These are phyloP conservation scores for Usnea hakonensis DNA, from an alignment of 495 filamentous ascomycete species.

Conservation along the genomic window DNA sequence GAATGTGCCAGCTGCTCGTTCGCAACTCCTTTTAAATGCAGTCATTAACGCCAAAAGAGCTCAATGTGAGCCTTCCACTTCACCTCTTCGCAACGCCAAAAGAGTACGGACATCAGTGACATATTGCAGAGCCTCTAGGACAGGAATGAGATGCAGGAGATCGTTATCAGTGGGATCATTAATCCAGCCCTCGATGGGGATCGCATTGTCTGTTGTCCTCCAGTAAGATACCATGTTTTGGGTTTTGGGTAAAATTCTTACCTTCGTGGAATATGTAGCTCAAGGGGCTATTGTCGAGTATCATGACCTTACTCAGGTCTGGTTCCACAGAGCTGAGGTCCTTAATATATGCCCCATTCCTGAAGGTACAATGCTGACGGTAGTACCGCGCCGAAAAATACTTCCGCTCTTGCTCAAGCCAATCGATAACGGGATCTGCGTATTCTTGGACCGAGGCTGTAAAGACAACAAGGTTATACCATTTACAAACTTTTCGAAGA, in stretches of 20 bases:
- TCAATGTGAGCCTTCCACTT: conserved; percentile 44
- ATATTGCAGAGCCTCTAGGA: conserved; percentile 91
- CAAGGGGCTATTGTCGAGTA: conserved; percentile 94
- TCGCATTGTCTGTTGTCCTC: conserved; percentile 68
- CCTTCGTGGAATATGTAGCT: conserved; percentile 99
- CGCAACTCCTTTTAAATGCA: neutral
- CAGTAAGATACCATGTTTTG: conserved; percentile 33
- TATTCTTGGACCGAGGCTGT: conserved; percentile 98
- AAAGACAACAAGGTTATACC: conserved; percentile 97
- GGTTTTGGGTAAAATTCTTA: conserved; percentile 35
- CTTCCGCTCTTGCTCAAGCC: conserved; percentile 92
- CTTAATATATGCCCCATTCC: conserved; percentile 95
- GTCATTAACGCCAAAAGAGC: neutral
- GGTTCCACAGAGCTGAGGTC: conserved; percentile 93
- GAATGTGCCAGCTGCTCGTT: neutral
- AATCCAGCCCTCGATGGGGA: conserved; percentile 90
- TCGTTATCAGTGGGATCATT: conserved; percentile 86
- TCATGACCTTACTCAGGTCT: conserved; percentile 95
- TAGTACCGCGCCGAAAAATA: conserved; percentile 91
- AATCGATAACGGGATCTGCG: conserved; percentile 97
- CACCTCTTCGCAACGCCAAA: conserved; percentile 77
- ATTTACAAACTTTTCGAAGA: conserved; percentile 86
- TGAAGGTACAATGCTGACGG: conserved; percentile 89
- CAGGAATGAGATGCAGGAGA: conserved; percentile 82
- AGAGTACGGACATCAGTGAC: conserved; percentile 89